Base-by-base conservation (phyloP, 2,329 filamentous ascomycete genomes). In the Diplodia seriata region DNA sequence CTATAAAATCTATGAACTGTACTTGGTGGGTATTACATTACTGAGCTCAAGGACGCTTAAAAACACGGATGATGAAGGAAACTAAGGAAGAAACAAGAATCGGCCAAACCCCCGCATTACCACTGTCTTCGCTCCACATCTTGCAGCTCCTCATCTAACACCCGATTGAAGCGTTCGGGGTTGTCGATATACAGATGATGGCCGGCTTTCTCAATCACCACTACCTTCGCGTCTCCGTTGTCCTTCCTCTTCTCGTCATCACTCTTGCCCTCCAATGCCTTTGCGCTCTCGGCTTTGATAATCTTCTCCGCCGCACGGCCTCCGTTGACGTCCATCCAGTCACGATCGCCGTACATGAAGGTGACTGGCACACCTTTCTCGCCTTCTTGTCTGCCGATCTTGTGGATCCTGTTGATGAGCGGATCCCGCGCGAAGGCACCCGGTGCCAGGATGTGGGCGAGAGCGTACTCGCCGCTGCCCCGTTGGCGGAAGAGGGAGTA, bases 401-500 rank as follows among this genome's bases (percentile, higher is more conserved):
- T 88, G 20, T 95, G 89, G 66, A 99, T 97, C 55, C 94, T 87
- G 71, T 92, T 86, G 77, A 98, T 94, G 7, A 98, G 81, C 0
- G 95, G 95, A 64, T 88, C 90, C 59, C 95, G 90, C 1, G 95
- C 95, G 74, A 94, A 97, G 0, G 95, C 95, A 0, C 95, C 95
- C 0, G 95, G 95, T 0, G 95, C 95, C 15, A 99, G 89, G 61
- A 99, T 88, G 75, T 98, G 97, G 0, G 93, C 89, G 0, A 99
- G 85, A 0, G 91, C 94, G 76, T 98, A 99, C 78, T 99, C 95
- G 66, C 94, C 94, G 73, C 91, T 95, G 43, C 95, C 95, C 18
- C 91, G 88, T 77, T 97, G 93, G 68, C 92, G 90, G 84, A 99
- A 99, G 49, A 99, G 89, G 11, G 91, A 92, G 80, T 98, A 99